These are phyloP conservation scores for Helotiales sp. DNA, from an alignment of 2,329 filamentous ascomycete species.

Conservation along the genomic window DNA sequence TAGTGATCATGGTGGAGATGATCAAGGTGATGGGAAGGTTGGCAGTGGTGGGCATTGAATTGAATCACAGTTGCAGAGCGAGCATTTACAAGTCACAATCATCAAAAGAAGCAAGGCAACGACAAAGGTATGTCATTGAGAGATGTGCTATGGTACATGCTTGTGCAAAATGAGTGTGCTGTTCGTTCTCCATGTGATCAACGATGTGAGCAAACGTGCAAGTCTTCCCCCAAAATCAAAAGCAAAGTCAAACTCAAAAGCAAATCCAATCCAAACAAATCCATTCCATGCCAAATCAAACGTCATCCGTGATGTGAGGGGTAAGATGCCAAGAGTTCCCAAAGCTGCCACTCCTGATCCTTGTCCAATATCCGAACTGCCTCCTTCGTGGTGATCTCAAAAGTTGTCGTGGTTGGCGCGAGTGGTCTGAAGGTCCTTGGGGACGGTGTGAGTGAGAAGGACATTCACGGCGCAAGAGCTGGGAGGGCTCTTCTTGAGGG, in stretches of 20 bases:
- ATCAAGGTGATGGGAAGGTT: too few relatives aligned
- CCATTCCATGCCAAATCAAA: neutral
- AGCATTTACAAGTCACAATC: neutral
- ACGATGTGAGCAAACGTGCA: neutral
- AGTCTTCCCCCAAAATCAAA: neutral
- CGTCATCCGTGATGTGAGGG: constrained; percentile 3
- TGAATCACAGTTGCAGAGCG: too few relatives aligned
- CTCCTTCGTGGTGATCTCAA: neutral
- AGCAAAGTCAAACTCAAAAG: too few relatives aligned
- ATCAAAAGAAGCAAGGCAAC: constrained; percentile 2
- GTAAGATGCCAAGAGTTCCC: constrained; percentile 12
- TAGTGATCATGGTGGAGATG: too few relatives aligned
- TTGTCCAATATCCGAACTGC: constrained; percentile 7
- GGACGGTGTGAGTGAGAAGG: neutral
- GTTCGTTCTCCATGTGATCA: neutral
- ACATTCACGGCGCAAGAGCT: constrained; percentile 1
- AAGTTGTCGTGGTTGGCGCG: neutral
- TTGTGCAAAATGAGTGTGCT: constrained; percentile 12
- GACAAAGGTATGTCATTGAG: constrained; percentile 17
- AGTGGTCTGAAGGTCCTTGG: neutral
- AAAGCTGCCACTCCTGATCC: constrained; percentile 14
- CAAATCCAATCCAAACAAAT: neutral
- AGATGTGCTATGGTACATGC: constrained; percentile 8
- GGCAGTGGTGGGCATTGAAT: too few relatives aligned
- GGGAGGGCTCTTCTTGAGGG: neutral